These are phyloP conservation scores for Colletotrichum tanaceti DNA, from an alignment of 2,329 filamentous ascomycete genomes.

Conservation along the genomic window DNA sequence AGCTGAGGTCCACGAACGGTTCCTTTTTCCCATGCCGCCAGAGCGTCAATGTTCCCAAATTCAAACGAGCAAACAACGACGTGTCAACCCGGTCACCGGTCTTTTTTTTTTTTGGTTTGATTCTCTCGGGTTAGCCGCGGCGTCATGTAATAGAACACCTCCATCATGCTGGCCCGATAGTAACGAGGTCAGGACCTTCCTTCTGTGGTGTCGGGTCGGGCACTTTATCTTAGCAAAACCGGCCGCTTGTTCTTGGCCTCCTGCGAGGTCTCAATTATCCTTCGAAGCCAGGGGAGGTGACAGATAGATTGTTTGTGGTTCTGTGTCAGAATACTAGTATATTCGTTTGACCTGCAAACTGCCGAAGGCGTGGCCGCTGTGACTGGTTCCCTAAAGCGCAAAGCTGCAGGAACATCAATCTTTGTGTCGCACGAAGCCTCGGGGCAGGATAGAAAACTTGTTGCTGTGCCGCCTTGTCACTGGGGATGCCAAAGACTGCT, in stretches of 20 bases:
- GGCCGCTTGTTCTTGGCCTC: not conserved
- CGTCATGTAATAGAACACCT: not conserved
- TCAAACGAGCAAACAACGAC: slow-evolving; percentile 3
- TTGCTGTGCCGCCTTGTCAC: slow-evolving; percentile 10
- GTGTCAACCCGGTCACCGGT: not conserved
- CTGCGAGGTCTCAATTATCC: not conserved
- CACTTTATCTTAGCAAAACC: not conserved
- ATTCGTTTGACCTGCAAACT: slow-evolving; percentile 1
- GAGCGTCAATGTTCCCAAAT: not conserved
- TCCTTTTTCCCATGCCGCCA: too few species aligned
- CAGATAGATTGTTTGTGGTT: not conserved
- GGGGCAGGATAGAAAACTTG: not conserved
- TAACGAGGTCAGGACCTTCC: not conserved
- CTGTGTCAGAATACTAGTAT: not conserved
- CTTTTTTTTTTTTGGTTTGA: not conserved
- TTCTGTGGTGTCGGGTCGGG: not conserved
- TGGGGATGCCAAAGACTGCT: not conserved
- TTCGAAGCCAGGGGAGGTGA: not conserved
- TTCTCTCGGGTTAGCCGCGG: not conserved
- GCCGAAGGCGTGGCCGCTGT: not conserved
- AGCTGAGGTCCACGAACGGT: not conserved
- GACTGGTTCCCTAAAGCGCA: slow-evolving; percentile 6
- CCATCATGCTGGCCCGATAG: not conserved
- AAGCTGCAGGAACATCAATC: slow-evolving; percentile 21
- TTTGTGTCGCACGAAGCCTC: slow-evolving; percentile 16